Evolutionary conservation across 495 filamentous ascomycete species (phyloP).

Genomic region (Chaetomidium leptoderma): DNA sequence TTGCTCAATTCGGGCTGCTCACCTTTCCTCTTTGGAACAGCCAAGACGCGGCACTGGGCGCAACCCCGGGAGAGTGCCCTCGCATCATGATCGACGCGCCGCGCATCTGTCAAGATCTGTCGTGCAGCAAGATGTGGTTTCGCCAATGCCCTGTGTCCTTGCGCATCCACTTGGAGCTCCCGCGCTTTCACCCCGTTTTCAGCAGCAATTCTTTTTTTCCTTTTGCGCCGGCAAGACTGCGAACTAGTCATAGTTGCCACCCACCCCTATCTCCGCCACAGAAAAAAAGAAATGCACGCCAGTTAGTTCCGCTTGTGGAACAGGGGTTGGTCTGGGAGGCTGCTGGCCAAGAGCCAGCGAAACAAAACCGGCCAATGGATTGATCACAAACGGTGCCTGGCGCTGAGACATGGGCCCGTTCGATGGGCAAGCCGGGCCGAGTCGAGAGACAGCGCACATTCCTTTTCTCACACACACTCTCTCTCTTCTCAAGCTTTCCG

Average conservation of each 20-base stretch:
- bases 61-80: constrained; percentile 22
- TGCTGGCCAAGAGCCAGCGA: not conserved
- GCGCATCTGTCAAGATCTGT: constrained; percentile 38
- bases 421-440: constrained; percentile 23
- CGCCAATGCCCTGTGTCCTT: not conserved
- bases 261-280: constrained; percentile 6
- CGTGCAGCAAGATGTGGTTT: constrained; percentile 30
- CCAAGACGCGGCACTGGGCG: constrained; percentile 20
- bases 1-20: constrained; percentile 5
- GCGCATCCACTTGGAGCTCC: not conserved
- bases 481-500: not conserved
- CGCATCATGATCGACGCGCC: constrained; percentile 36
- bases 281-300: constrained; percentile 8
- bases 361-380: not conserved
- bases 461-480: not conserved
- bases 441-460: constrained; percentile 17
- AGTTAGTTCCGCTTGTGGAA: not conserved
- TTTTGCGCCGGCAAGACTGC: not conserved
- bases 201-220: not conserved
- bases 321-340: not conserved
- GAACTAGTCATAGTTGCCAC: not conserved
- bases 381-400: constrained; percentile 4
- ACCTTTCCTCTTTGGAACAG: constrained; percentile 16
- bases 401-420: constrained; percentile 13
- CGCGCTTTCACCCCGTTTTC: not conserved